phyloP scores from a whole-genome alignment of 1,284 basidiomycete genomes.

The Cutaneotrichosporon dermatis region DNA sequence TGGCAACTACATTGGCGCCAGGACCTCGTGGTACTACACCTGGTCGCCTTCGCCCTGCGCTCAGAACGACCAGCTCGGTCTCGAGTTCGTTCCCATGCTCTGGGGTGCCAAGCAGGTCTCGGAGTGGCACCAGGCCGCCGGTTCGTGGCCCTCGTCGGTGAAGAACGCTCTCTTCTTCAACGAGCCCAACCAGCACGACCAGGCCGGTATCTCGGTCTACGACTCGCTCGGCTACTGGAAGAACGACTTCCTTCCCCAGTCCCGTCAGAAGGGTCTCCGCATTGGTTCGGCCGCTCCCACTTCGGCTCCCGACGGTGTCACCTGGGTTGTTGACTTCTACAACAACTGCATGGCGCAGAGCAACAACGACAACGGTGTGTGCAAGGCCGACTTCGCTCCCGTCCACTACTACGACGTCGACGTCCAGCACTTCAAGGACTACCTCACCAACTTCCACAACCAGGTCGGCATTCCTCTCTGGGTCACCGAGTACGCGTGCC shows the following conservation, averaged over 20 bases:
- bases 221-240: constrained; percentile 54
- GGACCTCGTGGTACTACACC: constrained; percentile 7
- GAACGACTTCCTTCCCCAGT: constrained; percentile 56
- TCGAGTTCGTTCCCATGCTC: constrained; percentile 62
- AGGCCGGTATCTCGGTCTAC: constrained; percentile 52
- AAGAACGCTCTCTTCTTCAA: constrained; percentile 62
- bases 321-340: constrained; percentile 63
- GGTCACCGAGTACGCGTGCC: constrained; percentile 49
- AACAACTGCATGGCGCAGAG: constrained; percentile 47
- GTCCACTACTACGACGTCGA: constrained; percentile 47
- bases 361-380: constrained; percentile 25
- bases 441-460: constrained; percentile 44
- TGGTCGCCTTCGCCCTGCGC: constrained; percentile 19
- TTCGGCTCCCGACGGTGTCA: constrained; percentile 4
- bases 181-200: constrained; percentile 58
- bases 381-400: constrained; percentile 37
- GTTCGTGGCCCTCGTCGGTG: constrained; percentile 53
- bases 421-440: constrained; percentile 37
- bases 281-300: constrained; percentile 51
- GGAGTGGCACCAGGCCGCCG: constrained; percentile 35
- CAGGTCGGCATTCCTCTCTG: constrained; percentile 33
- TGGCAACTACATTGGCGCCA: constrained; percentile 34
- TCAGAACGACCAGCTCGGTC: constrained; percentile 42
- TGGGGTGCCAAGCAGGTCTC: constrained; percentile 57
- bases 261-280: not conserved